These are phyloP conservation scores for Chrysochromulina tobinii DNA, from an alignment of 78 protist genomes.

Conservation along the genomic window DNA sequence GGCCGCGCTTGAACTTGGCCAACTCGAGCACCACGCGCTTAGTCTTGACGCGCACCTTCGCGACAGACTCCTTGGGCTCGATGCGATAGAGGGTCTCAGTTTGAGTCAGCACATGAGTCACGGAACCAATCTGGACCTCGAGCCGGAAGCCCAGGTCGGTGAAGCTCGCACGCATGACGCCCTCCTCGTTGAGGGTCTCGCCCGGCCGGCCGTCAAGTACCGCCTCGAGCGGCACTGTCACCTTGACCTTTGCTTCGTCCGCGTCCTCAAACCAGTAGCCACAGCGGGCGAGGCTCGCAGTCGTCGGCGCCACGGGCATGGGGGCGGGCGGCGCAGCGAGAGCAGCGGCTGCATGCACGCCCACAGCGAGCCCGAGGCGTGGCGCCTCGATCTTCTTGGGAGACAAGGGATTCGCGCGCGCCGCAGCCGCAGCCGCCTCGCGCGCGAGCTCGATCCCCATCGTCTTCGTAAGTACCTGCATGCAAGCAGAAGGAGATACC, in stretches of 20 bases:
- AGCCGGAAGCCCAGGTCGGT: not conserved
- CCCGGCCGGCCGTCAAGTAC: too few relatives aligned
- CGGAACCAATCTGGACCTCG: not conserved
- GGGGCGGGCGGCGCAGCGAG: too few relatives aligned
- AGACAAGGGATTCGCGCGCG: not conserved
- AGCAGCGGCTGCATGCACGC: too few relatives aligned
- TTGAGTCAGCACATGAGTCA: not conserved
- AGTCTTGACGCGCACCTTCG: not conserved
- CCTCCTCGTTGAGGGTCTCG: not conserved
- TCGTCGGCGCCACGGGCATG: too few relatives aligned
- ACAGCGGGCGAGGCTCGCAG: not conserved
- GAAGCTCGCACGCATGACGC: not conserved
- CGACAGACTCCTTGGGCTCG: not conserved
- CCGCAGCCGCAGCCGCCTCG: not conserved
- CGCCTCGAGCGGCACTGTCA: not conserved
- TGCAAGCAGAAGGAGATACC: too few relatives aligned
- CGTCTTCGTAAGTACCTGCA: too few relatives aligned
- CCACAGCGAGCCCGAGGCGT: too few relatives aligned
- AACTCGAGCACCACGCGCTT: not conserved
- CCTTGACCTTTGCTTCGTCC: not conserved
- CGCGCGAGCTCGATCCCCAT: not conserved
- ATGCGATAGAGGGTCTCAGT: not conserved
- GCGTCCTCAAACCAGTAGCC: conserved; percentile 23
- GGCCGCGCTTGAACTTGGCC: not conserved
- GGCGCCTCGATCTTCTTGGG: not conserved